These are phyloP conservation scores for Bipolaris victoriae DNA, from an alignment of 2,329 filamentous ascomycete species.

Conservation along the genomic window DNA sequence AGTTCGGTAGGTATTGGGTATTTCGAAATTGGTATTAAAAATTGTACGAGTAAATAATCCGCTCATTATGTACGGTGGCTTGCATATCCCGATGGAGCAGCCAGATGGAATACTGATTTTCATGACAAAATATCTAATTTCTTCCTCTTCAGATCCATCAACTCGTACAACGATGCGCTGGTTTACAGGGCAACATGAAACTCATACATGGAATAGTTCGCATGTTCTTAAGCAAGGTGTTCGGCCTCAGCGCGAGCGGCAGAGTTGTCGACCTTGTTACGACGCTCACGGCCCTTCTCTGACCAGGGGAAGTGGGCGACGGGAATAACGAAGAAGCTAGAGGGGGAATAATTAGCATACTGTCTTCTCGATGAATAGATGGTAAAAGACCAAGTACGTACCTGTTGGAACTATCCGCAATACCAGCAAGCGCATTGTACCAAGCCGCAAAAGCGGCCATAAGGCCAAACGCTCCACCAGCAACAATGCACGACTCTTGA, in stretches of 20 bases:
- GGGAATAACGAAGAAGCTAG: constrained; percentile 89
- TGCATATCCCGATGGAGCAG: constrained; percentile 3
- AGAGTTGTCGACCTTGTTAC: constrained; percentile 51
- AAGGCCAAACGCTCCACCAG: constrained; percentile 60
- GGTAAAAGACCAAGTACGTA: constrained; percentile 24
- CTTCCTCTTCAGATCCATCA: neutral
- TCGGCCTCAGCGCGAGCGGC: constrained; percentile 23
- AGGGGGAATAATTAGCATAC: constrained; percentile 15
- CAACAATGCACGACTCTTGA: constrained; percentile 55
- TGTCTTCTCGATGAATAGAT: neutral
- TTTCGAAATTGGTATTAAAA: constrained; percentile 10
- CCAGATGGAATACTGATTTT: neutral
- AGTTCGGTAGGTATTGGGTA: constrained; percentile 4
- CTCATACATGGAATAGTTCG: neutral
- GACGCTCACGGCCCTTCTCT: constrained; percentile 49
- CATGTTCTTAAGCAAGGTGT: constrained; percentile 6
- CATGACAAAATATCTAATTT: neutral
- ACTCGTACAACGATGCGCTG: neutral
- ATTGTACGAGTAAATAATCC: constrained; percentile 2
- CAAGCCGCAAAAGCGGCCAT: constrained; percentile 61
- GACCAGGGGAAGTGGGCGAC: constrained; percentile 97
- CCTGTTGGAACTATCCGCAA: constrained; percentile 61
- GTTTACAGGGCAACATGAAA: neutral
- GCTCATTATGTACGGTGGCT: too few species aligned
- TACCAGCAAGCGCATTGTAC: constrained; percentile 63